Conservation (phyloP, 371 early-diverging fungal species). For the Dichotomocladium elegans region DNA sequence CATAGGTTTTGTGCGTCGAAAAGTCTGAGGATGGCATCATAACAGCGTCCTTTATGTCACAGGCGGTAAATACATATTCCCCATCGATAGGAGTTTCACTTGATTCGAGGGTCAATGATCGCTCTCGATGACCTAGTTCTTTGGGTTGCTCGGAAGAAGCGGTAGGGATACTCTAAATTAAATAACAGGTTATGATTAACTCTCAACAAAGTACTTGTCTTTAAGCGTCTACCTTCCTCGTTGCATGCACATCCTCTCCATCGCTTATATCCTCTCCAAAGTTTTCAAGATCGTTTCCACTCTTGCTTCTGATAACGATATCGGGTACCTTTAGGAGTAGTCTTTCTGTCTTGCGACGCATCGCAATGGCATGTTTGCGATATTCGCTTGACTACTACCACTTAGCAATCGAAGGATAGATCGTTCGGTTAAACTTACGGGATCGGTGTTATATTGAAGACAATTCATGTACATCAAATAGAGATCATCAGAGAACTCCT, state of each 20-base stretch:
- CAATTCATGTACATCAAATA: slow-evolving; percentile 85
- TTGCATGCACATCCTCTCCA: slow-evolving; percentile 34
- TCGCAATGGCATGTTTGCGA: slow-evolving; percentile 79
- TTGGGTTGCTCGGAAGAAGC: slow-evolving; percentile 1
- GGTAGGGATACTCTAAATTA: slow-evolving; percentile 7
- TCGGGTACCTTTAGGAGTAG: slow-evolving; percentile 85
- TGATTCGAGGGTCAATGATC: slow-evolving; percentile 19
- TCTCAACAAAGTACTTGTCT: slow-evolving; percentile 2
- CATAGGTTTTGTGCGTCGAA: slow-evolving; percentile 8
- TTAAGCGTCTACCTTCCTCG: slow-evolving; percentile 30
- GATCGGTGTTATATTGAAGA: slow-evolving; percentile 73
- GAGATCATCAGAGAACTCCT: slow-evolving; percentile 78
- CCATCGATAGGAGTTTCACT: slow-evolving; percentile 11
- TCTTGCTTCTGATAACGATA: slow-evolving; percentile 60
- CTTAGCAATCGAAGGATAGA: neutral
- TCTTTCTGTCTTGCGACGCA: slow-evolving; percentile 73
- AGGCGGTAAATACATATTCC: neutral
- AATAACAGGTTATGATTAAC: neutral
- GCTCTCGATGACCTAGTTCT: slow-evolving; percentile 1
- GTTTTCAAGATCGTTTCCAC: slow-evolving; percentile 52
- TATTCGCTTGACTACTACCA: slow-evolving; percentile 60
- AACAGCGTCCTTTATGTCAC: slow-evolving; percentile 16
- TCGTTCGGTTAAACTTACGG: slow-evolving; percentile 29
- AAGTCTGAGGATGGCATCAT: slow-evolving; percentile 12
- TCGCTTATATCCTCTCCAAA: slow-evolving; percentile 48